These are phyloP conservation scores for Condylostoma magnum DNA, from an alignment of 169 alveolate genomes.

Conservation along the genomic window DNA sequence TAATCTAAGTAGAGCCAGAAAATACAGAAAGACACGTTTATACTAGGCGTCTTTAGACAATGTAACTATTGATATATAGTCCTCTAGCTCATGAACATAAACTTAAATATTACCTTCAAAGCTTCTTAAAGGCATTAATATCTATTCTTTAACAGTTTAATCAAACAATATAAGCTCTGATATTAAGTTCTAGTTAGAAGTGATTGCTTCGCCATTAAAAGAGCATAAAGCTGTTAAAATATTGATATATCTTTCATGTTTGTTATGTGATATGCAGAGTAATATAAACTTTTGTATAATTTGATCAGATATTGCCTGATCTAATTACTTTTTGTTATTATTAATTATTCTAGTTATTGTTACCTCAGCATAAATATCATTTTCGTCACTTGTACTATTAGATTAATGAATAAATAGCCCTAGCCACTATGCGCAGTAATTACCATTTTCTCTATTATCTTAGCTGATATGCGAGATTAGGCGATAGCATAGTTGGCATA, in stretches of 20 bases:
- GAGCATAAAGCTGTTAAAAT: conserved; percentile 40
- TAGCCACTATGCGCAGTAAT: not conserved
- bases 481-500: conserved; percentile 27
- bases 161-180: not conserved
- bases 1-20: not conserved
- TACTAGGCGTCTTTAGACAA: conserved; percentile 22
- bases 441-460: not conserved
- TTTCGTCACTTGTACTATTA: conserved; percentile 27
- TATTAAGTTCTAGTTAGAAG: conserved; percentile 21
- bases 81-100: not conserved
- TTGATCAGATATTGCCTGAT: conserved; percentile 6
- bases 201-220: conserved; percentile 30
- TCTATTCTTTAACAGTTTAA: not conserved
- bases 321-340: conserved; percentile 31
- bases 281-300: conserved; percentile 27
- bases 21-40: conserved; percentile 37
- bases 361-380: conserved; percentile 32
- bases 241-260: conserved; percentile 28
- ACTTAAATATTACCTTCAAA: conserved; percentile 22
- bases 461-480: conserved; percentile 30
- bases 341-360: conserved; percentile 30
- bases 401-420: conserved; percentile 27
- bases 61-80: not conserved
- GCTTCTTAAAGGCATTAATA: not conserved
- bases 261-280: conserved; percentile 29